phyloP scores from a whole-genome alignment of 768 basidiomycete genomes.

The Dentipellis fragilis region DNA sequence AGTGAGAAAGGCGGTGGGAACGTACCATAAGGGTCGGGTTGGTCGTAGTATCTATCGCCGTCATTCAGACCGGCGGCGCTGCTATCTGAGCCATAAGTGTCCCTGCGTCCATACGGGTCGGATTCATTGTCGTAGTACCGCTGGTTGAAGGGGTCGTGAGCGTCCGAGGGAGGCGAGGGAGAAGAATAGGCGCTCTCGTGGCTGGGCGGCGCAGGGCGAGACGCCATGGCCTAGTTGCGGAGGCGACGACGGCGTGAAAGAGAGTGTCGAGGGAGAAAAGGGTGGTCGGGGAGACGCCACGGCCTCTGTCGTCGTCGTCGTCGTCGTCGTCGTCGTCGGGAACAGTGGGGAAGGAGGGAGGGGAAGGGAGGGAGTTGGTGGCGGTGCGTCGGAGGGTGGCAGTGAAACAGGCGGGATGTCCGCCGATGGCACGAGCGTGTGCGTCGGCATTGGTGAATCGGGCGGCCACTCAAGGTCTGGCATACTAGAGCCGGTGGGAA shows the following conservation, averaged over 20 bases:
- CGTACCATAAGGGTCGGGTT: slow-evolving; percentile 42
- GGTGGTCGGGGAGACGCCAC: not conserved
- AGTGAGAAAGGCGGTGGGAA: not conserved
- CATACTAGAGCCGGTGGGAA: not conserved
- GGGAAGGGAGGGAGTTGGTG: not conserved
- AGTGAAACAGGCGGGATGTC: too few relatives aligned
- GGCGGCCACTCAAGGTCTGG: too few relatives aligned
- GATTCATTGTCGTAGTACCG: slow-evolving; percentile 67
- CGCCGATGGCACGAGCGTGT: too few relatives aligned
- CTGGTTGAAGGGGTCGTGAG: slow-evolving; percentile 53
- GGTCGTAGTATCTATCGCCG: slow-evolving; percentile 53
- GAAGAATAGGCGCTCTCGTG: slow-evolving; percentile 46
- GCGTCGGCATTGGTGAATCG: too few relatives aligned
- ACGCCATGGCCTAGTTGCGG: slow-evolving; percentile 31
- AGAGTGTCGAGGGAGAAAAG: not conserved
- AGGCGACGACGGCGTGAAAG: not conserved
- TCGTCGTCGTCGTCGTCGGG: not conserved
- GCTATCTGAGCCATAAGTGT: slow-evolving; percentile 62
- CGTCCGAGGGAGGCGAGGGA: slow-evolving; percentile 51
- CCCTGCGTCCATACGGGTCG: slow-evolving; percentile 47
- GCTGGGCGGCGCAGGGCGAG: slow-evolving; percentile 44
- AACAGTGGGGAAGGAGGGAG: not conserved
- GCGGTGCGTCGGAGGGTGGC: not conserved
- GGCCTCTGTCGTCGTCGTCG: not conserved
- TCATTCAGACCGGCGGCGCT: slow-evolving; percentile 45